A percentile compares a stretch with the other conserved stretches of the same genome.
phyloP scores from a whole-genome alignment of 2,329 filamentous ascomycete genomes.

The Colletotrichum gigasporum region DNA sequence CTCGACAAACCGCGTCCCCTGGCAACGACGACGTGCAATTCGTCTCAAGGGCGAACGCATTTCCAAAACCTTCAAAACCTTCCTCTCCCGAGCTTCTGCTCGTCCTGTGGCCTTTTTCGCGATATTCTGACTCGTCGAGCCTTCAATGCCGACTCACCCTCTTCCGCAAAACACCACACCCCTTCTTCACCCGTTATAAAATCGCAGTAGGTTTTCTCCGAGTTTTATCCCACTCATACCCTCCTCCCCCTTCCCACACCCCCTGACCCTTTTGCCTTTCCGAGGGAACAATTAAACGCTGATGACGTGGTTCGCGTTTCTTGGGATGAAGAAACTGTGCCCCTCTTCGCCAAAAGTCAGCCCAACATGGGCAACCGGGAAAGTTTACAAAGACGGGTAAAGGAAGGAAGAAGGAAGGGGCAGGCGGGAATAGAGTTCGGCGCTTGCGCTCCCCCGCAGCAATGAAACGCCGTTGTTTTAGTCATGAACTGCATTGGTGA shows the following conservation, averaged over 20 bases:
- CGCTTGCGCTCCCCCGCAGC: conserved; percentile 1
- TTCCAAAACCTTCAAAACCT: too few species aligned
- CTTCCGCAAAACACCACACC: neutral
- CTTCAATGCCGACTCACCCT: neutral
- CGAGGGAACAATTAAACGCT: neutral
- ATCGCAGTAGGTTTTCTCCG: neutral
- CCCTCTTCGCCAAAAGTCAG: neutral
- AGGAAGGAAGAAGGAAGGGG: neutral
- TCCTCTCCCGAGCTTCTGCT: neutral
- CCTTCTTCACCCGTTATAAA: neutral
- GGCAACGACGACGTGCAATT: neutral
- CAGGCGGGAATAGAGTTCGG: conserved; percentile 17
- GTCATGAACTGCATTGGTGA: conserved; percentile 11
- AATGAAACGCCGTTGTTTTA: conserved; percentile 26
- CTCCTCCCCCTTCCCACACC: neutral
- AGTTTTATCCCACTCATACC: neutral
- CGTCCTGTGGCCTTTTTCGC: neutral
- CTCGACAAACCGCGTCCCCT: neutral
- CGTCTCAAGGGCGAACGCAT: neutral
- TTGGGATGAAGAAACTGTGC: conserved; percentile 12
- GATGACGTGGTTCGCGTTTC: conserved; percentile 22
- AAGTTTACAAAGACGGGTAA: neutral
- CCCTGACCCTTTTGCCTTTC: neutral
- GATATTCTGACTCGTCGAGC: conserved; percentile 7
- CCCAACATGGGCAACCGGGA: neutral